Evolutionary conservation across 139 green algal species (phyloP).

Genomic region (Axilococcus clingmanii): DNA sequence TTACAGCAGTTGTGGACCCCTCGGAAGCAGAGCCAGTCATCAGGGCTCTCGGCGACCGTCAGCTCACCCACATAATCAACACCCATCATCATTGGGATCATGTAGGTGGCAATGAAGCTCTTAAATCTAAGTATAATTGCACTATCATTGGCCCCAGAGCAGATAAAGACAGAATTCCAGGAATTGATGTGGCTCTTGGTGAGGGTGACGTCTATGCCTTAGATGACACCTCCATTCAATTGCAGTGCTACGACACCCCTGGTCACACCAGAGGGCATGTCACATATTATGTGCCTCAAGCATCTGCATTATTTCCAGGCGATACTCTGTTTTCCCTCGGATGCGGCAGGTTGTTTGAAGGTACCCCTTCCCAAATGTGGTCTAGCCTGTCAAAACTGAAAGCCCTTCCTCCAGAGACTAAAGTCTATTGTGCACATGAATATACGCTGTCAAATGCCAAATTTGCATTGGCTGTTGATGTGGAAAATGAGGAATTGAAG

Average conservation of each 20-base stretch:
- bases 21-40: conserved; percentile 59
- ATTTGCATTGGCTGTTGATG: conserved; percentile 62
- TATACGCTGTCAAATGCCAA: conserved; percentile 52
- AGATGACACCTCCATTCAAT: conserved; percentile 33
- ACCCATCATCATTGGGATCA: conserved; percentile 56
- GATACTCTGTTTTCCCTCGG: conserved; percentile 89
- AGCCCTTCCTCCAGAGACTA: conserved; percentile 51
- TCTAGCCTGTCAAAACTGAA: conserved; percentile 64
- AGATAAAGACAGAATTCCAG: conserved; percentile 65
- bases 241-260: conserved; percentile 66
- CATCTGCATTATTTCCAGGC: conserved; percentile 31
- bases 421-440: conserved; percentile 76
- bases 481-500: conserved; percentile 46
- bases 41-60: conserved; percentile 38
- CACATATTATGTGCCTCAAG: conserved; percentile 52
- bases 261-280: conserved; percentile 86
- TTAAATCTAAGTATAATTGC: conserved; percentile 28
- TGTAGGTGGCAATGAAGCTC: conserved; percentile 24
- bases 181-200: conserved; percentile 62
- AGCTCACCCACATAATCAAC: conserved; percentile 74
- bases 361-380: conserved; percentile 68
- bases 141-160: conserved; percentile 48
- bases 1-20: conserved; percentile 76
- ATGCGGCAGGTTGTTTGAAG: conserved; percentile 87
- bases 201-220: conserved; percentile 53